Percentiles rank a stretch among this genome's conserved stretches.
phyloP scores from a whole-genome alignment of 139 green algal species.

The Raphidocelis subcapitata region DNA sequence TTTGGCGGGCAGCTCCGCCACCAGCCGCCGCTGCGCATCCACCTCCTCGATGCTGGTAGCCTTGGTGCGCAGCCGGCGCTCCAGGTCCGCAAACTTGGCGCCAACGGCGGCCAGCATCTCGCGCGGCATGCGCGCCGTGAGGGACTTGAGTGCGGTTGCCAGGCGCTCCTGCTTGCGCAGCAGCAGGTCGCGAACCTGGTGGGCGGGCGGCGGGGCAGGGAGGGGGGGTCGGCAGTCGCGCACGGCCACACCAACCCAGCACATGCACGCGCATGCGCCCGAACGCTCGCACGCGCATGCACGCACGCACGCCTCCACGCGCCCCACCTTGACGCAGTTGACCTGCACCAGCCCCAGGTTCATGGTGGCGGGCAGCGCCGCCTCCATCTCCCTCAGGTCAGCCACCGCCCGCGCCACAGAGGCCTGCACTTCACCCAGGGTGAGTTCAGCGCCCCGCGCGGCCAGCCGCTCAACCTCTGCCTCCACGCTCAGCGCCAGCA shows the following conservation, averaged over 20 bases:
- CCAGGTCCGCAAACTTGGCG: conserved; percentile 64
- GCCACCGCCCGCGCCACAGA: conserved; percentile 51
- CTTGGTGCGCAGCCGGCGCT: conserved; percentile 49
- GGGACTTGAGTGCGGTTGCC: conserved; percentile 53
- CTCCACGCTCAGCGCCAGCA: conserved; percentile 60
- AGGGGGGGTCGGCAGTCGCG: too few relatives aligned
- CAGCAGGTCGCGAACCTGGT: conserved; percentile 59
- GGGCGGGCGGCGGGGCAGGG: neutral
- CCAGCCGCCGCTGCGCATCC: conserved; percentile 60
- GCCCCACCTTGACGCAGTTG: conserved; percentile 47
- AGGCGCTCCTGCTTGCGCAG: conserved; percentile 71
- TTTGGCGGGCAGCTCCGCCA: conserved; percentile 23
- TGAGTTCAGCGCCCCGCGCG: conserved; percentile 53
- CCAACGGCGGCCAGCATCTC: conserved; percentile 47
- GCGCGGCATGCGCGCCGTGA: conserved; percentile 50
- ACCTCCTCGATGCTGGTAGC: conserved; percentile 71
- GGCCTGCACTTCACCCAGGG: conserved; percentile 43
- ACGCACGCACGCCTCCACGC: too few relatives aligned
- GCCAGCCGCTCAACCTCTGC: conserved; percentile 54
- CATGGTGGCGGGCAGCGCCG: conserved; percentile 51
- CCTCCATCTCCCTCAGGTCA: conserved; percentile 49
- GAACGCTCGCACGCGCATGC: too few relatives aligned
- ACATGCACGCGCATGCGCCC: neutral
- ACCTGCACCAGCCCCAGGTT: conserved; percentile 57
- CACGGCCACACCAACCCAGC: neutral